Percentiles rank a stretch among this genome's conserved stretches.
phyloP scores from a whole-genome alignment of 345 rosid genomes.

The Cardiospermum halicacabum region DNA sequence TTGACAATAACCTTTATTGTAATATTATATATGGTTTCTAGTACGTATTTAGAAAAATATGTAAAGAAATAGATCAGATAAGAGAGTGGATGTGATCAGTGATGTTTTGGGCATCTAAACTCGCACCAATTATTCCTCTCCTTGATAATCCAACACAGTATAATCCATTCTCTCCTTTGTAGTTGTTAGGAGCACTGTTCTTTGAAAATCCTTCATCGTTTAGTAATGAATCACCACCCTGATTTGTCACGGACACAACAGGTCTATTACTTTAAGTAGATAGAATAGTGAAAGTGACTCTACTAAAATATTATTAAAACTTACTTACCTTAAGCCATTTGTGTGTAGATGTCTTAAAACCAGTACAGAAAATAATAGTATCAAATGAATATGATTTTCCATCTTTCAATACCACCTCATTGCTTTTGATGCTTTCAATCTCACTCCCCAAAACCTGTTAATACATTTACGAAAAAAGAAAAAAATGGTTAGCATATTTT shows the following conservation, averaged over 20 bases:
- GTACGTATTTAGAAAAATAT: not conserved
- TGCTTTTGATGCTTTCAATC: slow-evolving; percentile 38
- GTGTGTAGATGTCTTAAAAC: slow-evolving; percentile 30
- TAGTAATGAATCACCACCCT: slow-evolving; percentile 43
- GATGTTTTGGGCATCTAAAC: slow-evolving; percentile 31
- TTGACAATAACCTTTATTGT: too few species aligned
- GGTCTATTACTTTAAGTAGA: too few species aligned
- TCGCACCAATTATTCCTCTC: slow-evolving; percentile 36
- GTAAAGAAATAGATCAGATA: not conserved
- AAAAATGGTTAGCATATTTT: too few species aligned
- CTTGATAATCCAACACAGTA: slow-evolving; percentile 43
- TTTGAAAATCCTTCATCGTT: slow-evolving; percentile 39
- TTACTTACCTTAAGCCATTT: slow-evolving; percentile 44
- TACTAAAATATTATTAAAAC: too few species aligned
- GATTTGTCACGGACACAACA: too few species aligned
- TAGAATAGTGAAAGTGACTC: too few species aligned
- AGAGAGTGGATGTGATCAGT: slow-evolving; percentile 37
- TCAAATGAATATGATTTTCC: slow-evolving; percentile 42
- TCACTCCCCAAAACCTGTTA: slow-evolving; percentile 52
- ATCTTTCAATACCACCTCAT: slow-evolving; percentile 34
- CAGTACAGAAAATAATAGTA: slow-evolving; percentile 58
- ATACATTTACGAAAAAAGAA: not conserved
- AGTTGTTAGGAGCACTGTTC: slow-evolving; percentile 34
- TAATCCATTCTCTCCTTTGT: slow-evolving; percentile 52
- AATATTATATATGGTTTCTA: too few species aligned